Conservation (phyloP, 768 basidiomycete genomes). For the Stropharia rugosoannulata region DNA sequence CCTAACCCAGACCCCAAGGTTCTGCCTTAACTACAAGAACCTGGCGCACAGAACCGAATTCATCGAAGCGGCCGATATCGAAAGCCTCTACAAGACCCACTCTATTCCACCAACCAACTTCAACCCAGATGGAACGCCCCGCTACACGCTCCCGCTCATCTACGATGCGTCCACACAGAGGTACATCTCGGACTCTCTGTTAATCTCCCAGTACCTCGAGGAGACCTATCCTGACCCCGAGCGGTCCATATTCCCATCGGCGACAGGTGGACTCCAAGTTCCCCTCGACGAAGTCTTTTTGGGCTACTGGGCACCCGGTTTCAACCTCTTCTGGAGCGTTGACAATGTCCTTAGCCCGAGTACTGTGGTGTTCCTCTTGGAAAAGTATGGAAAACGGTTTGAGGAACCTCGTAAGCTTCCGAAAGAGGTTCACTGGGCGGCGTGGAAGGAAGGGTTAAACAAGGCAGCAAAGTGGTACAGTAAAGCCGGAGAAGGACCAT, state of each 20-base stretch:
- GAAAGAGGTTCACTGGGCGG: conserved; percentile 29
- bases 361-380: too few relatives aligned
- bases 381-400: too few relatives aligned
- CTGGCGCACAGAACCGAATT: neutral
- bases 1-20: neutral
- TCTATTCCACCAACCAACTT: neutral
- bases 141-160: neutral
- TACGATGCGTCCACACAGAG: neutral
- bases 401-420: neutral
- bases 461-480: neutral
- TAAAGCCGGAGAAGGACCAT: neutral
- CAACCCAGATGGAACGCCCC: neutral
- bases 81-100: neutral
- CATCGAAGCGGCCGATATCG: neutral
- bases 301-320: too few relatives aligned
- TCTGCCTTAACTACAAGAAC: neutral
- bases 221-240: conserved; percentile 1
- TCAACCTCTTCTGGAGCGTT: too few relatives aligned
- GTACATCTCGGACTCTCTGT: neutral
- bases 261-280: neutral
- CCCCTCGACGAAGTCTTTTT: neutral
- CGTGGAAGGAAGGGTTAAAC: neutral
- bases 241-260: neutral
- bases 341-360: too few relatives aligned
- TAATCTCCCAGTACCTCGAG: conserved; percentile 10